phyloP scores from a whole-genome alignment of 495 filamentous ascomycete species.

The Staphylotrichum longicolle region DNA sequence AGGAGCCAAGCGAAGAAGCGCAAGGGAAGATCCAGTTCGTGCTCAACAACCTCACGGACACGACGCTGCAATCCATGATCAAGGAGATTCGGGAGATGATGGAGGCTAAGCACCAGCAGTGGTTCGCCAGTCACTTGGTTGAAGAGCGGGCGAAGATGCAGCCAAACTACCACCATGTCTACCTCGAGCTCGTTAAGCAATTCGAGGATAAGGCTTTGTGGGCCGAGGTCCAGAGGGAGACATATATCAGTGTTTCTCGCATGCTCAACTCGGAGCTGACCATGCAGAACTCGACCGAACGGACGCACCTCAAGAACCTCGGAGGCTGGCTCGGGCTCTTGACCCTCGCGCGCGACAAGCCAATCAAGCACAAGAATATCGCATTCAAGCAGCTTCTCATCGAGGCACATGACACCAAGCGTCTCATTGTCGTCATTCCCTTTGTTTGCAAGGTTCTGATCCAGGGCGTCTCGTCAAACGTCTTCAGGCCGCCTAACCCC shows the following conservation, averaged over 20 bases:
- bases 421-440: conserved; percentile 85
- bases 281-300: conserved; percentile 72
- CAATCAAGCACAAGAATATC: conserved; percentile 93
- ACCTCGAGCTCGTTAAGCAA: conserved; percentile 81
- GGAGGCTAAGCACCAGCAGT: conserved; percentile 79
- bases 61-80: conserved; percentile 79
- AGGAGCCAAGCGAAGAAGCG: conserved; percentile 77
- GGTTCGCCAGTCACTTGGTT: conserved; percentile 95
- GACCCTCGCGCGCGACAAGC: conserved; percentile 90
- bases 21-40: conserved; percentile 95
- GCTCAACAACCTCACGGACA: conserved; percentile 90
- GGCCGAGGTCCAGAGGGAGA: conserved; percentile 89
- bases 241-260: conserved; percentile 77
- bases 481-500: conserved; percentile 93
- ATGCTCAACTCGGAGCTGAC: conserved; percentile 88
- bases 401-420: conserved; percentile 86
- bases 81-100: conserved; percentile 74
- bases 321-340: conserved; percentile 89
- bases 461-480: conserved; percentile 76
- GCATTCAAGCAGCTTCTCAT: conserved; percentile 93
- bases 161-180: conserved; percentile 90
- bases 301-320: conserved; percentile 85
- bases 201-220: conserved; percentile 76
- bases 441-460: conserved; percentile 94
- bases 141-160: conserved; percentile 95